Conservation (phyloP, 2,329 filamentous ascomycete genomes). For the Epichloe elymi region DNA sequence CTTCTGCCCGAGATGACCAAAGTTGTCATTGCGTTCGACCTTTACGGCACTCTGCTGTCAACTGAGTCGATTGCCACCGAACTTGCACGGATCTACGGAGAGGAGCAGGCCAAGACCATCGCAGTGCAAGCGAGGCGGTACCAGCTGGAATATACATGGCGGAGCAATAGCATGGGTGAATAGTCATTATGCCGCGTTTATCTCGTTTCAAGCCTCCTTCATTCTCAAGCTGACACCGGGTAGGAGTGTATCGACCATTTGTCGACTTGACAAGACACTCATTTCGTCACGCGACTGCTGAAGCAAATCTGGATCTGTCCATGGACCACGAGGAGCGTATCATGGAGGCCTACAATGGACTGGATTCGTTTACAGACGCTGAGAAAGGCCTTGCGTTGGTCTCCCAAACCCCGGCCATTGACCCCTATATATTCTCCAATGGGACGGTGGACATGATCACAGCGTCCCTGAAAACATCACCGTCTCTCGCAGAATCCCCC, state of each 20-base stretch:
- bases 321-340: conserved; percentile 32
- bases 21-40: conserved; percentile 54
- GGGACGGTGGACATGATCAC: conserved; percentile 51
- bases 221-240: neutral
- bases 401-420: conserved; percentile 24
- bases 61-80: conserved; percentile 53
- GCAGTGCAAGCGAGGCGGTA: conserved; percentile 52
- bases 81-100: conserved; percentile 42
- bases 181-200: conserved; percentile 1
- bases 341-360: conserved; percentile 50
- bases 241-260: conserved; percentile 41
- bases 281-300: conserved; percentile 50
- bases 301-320: conserved; percentile 34
- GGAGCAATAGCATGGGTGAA: conserved; percentile 61
- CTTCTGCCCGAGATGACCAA: conserved; percentile 11
- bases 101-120: conserved; percentile 42
- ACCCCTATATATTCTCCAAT: conserved; percentile 55
- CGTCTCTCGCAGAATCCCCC: conserved; percentile 35
- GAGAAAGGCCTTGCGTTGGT: conserved; percentile 36
- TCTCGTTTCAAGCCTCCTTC: neutral
- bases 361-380: conserved; percentile 54
- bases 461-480: conserved; percentile 44
- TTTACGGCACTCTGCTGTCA: conserved; percentile 63
- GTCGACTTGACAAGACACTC: conserved; percentile 30
- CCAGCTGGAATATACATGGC: conserved; percentile 68